Evolutionary conservation across 805 yeast genomes (phyloP).

Genomic region (Komagataella ulmi): DNA sequence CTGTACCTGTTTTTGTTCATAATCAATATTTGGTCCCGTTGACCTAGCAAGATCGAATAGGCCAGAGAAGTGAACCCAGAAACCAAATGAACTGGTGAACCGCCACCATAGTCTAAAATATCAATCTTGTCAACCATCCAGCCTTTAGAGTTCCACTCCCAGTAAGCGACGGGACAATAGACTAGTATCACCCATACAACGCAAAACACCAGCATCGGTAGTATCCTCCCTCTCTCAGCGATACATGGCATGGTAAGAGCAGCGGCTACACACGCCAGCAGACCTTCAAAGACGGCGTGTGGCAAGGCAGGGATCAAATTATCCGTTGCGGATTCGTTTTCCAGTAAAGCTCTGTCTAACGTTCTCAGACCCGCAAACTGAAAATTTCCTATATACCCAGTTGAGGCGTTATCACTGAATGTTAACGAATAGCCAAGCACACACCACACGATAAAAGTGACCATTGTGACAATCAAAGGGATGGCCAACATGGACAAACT

Average conservation of each 20-base stretch:
- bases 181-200: conserved; percentile 81
- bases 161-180: conserved; percentile 78
- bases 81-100: conserved; percentile 83
- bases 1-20: conserved; percentile 44
- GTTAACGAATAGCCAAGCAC: conserved; percentile 88
- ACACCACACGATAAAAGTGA: conserved; percentile 74
- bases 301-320: conserved; percentile 51
- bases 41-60: conserved; percentile 59
- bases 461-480: conserved; percentile 48
- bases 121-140: conserved; percentile 74
- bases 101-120: conserved; percentile 87
- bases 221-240: conserved; percentile 77
- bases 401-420: conserved; percentile 53
- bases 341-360: conserved; percentile 15
- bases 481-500: conserved; percentile 73
- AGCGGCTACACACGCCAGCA: conserved; percentile 71
- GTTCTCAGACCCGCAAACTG: conserved; percentile 61
- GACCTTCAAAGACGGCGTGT: conserved; percentile 67
- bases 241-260: conserved; percentile 80
- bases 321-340: conserved; percentile 3
- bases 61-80: conserved; percentile 85
- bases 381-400: conserved; percentile 71
- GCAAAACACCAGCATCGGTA: conserved; percentile 65
- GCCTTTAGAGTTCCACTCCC: conserved; percentile 86
- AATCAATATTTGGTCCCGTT: conserved; percentile 49